phyloP scores from a whole-genome alignment of 768 basidiomycete genomes.

The Podaxis carcinomalis region DNA sequence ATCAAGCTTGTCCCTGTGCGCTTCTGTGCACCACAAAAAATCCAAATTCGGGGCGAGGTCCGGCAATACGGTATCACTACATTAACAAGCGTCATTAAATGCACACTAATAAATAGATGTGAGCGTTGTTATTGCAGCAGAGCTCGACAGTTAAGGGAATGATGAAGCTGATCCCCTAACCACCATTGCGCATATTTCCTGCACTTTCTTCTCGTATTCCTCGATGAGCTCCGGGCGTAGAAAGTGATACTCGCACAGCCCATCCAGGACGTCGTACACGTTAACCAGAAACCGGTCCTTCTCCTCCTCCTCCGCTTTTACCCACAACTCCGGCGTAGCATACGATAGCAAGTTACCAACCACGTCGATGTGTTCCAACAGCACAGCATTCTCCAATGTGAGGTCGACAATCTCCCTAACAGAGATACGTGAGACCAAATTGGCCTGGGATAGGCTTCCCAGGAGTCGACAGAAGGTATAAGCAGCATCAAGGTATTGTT shows the following conservation, averaged over 20 bases:
- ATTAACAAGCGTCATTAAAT: not conserved
- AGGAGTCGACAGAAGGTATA: conserved; percentile 2
- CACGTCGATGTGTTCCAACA: conserved; percentile 6
- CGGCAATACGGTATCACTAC: not conserved
- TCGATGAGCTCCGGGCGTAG: conserved; percentile 3
- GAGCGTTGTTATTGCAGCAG: not conserved
- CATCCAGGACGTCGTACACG: not conserved
- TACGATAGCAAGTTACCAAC: conserved; percentile 3
- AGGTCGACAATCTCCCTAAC: conserved; percentile 6
- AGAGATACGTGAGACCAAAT: not conserved
- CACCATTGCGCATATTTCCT: conserved; percentile 1
- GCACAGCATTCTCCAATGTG: conserved; percentile 1
- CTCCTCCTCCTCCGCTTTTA: not conserved
- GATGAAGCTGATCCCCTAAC: not conserved
- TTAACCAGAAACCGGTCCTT: not conserved
- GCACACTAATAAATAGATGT: not conserved
- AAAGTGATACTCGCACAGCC: conserved; percentile 5
- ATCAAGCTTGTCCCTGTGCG: not conserved
- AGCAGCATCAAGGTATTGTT: conserved; percentile 3
- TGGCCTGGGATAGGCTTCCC: not conserved
- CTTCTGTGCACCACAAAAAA: not conserved
- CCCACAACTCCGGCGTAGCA: not conserved
- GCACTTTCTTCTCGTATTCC: conserved; percentile 6
- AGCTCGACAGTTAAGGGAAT: not conserved
- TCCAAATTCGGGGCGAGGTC: not conserved